phyloP scores from a whole-genome alignment of 2,329 filamentous ascomycete species.

The Acarospora socialis region DNA sequence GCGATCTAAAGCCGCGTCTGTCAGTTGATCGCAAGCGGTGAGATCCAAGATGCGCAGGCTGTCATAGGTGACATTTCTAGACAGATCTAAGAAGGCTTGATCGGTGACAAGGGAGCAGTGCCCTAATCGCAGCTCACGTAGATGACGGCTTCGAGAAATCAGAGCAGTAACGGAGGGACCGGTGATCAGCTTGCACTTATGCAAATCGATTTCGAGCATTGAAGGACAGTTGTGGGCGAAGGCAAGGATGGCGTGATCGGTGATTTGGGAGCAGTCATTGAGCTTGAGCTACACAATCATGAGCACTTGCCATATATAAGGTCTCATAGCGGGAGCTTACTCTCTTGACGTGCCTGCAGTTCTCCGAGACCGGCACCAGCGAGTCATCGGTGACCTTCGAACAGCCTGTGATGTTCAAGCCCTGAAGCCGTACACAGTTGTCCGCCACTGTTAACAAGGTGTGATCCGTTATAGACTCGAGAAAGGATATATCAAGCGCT shows the following conservation, averaged over 20 bases:
- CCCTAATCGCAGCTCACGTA: constrained; percentile 81
- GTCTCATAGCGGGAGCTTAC: constrained; percentile 34
- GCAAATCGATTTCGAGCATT: constrained; percentile 90
- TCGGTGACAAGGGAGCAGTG: constrained; percentile 78
- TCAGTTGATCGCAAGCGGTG: constrained; percentile 72
- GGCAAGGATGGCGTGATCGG: constrained; percentile 65
- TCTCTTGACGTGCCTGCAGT: constrained; percentile 73
- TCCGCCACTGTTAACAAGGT: constrained; percentile 66
- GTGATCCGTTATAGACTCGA: constrained; percentile 65
- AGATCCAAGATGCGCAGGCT: constrained; percentile 86
- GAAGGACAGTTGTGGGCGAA: constrained; percentile 83
- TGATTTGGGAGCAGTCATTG: constrained; percentile 78
- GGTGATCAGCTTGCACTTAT: constrained; percentile 67
- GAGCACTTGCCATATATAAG: constrained; percentile 16
- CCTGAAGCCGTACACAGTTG: constrained; percentile 74
- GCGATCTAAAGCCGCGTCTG: constrained; percentile 73
- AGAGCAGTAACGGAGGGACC: constrained; percentile 73
- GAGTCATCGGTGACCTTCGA: constrained; percentile 74
- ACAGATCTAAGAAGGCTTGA: constrained; percentile 69
- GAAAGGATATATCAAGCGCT: constrained; percentile 76
- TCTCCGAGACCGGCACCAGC: constrained; percentile 64
- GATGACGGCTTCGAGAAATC: constrained; percentile 59
- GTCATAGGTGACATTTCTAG: constrained; percentile 57
- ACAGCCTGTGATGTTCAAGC: constrained; percentile 83
- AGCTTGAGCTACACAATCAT: constrained; percentile 59